Conservation (phyloP, 1,284 basidiomycete species). For the Microbotryum intermedium region DNA sequence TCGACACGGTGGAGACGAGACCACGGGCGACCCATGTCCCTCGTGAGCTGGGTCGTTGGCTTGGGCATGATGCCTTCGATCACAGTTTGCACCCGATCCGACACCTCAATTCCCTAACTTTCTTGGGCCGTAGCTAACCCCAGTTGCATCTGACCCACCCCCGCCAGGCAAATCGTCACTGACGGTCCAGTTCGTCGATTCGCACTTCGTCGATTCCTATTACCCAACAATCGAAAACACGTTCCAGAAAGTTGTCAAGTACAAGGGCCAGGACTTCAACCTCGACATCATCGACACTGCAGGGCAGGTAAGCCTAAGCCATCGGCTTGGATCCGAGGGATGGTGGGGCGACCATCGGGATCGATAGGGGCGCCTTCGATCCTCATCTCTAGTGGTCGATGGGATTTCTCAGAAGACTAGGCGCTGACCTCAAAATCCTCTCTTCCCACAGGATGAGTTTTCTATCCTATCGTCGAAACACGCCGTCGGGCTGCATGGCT, state of each 20-base stretch:
- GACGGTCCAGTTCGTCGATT: conserved; percentile 61
- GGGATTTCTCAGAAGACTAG: background rate
- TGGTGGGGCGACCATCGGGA: background rate
- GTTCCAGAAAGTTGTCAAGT: conserved; percentile 68
- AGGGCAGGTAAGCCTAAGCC: conserved; percentile 51
- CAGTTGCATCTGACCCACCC: background rate
- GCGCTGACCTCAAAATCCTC: background rate
- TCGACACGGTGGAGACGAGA: no score
- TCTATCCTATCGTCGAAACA: conserved; percentile 48
- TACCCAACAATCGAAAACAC: conserved; percentile 92
- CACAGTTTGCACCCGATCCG: background rate
- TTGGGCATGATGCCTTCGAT: background rate
- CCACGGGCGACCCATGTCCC: background rate
- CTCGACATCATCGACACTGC: conserved; percentile 99
- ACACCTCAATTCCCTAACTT: background rate
- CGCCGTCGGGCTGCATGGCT: conserved; percentile 42
- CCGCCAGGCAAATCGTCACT: conserved; percentile 66
- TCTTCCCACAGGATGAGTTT: conserved; percentile 64
- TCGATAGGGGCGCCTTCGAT: no score
- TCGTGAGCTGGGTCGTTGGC: background rate
- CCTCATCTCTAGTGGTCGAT: background rate
- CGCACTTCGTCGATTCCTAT: conserved; percentile 61
- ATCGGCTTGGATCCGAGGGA: no score
- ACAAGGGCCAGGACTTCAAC: conserved; percentile 77
- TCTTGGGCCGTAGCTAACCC: background rate